Conservation (phyloP, 2,329 filamentous ascomycete species). For the Emmonsia crescens region DNA sequence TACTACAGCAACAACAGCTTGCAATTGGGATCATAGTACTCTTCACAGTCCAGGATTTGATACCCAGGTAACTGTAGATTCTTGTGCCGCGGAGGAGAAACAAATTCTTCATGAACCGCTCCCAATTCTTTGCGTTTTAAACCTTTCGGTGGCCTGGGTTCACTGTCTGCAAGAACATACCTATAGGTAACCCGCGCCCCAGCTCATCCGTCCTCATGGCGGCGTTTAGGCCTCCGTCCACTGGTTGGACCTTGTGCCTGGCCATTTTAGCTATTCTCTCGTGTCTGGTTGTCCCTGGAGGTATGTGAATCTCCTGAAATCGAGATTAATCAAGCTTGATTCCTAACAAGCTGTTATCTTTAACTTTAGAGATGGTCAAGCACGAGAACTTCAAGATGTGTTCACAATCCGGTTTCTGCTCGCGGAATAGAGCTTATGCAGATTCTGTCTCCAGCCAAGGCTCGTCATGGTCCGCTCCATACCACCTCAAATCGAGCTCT, state of each 20-base stretch:
- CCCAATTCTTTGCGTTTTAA: neutral
- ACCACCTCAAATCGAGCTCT: conserved; percentile 61
- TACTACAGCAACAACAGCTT: neutral
- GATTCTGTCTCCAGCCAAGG: conserved; percentile 59
- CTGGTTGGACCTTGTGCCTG: conserved; percentile 55
- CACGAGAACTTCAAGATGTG: conserved; percentile 97
- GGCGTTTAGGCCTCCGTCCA: conserved; percentile 37
- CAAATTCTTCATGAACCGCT: neutral
- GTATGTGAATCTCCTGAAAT: conserved; percentile 36
- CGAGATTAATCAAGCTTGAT: neutral
- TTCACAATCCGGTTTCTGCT: conserved; percentile 91
- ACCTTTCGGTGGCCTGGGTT: neutral
- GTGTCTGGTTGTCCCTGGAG: conserved; percentile 52
- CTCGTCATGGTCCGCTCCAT: conserved; percentile 66
- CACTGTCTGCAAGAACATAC: neutral
- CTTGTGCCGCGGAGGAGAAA: neutral
- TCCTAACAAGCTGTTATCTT: neutral
- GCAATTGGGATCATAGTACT: neutral
- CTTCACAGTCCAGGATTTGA: neutral
- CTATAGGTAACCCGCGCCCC: neutral
- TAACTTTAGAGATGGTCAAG: conserved; percentile 63
- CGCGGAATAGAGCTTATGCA: conserved; percentile 82
- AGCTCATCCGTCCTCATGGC: conserved; percentile 8
- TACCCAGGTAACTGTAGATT: neutral
- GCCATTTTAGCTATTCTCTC: conserved; percentile 49